Base-by-base conservation (phyloP, 1,284 basidiomycete genomes). In the Baeospora myosura region DNA sequence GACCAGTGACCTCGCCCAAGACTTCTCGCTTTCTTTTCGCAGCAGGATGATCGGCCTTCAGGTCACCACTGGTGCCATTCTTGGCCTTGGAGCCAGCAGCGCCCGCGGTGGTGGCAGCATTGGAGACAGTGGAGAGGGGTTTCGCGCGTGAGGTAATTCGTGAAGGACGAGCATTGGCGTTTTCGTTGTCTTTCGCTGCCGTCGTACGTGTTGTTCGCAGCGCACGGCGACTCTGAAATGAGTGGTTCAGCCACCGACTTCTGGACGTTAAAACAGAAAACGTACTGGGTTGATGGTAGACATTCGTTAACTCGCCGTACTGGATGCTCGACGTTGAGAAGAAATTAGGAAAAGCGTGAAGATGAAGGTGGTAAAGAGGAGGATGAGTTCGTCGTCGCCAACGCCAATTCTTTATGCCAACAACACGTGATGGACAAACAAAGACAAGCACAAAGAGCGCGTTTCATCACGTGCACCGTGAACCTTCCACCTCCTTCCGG, bases 11-110 rank as follows among this genome's bases (percentile, higher is more conserved):
- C 58, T 86, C 83, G 23, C 77, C 79, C 22, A 86, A 65, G 3
- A 81, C 81, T 44, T 84, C 81, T 38, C 85, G 78, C 59, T 88
- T 87, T 47, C 82, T 72, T 62, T 88, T 88, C 36, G 71, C 75
- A 7, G 68, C 65, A 7, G 66, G 55, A 7, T 54, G 47, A 21
- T 69, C 66, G 11, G 59, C 52, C 44, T 76, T 74, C 42, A 64
- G 58, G 42, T 68, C 64, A 36, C 42, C 40, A 40, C 36, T 48
- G 38, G 51, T 51, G 35, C 59, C 60, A 5, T 59, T 58, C 50
- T 74, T 78, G 11, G 72, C 75, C 52, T 66, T 64, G 12, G 74
- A 76, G 11, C 72, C 68, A 2, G 69, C 70, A 5, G 73, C 72
- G 12, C 65, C 52, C 38, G 65, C 64, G 30, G 63, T 64, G 38